A percentile compares a stretch with the other conserved stretches of the same genome.
Conservation (phyloP, 1,284 basidiomycete species). For the Somion occarium region DNA sequence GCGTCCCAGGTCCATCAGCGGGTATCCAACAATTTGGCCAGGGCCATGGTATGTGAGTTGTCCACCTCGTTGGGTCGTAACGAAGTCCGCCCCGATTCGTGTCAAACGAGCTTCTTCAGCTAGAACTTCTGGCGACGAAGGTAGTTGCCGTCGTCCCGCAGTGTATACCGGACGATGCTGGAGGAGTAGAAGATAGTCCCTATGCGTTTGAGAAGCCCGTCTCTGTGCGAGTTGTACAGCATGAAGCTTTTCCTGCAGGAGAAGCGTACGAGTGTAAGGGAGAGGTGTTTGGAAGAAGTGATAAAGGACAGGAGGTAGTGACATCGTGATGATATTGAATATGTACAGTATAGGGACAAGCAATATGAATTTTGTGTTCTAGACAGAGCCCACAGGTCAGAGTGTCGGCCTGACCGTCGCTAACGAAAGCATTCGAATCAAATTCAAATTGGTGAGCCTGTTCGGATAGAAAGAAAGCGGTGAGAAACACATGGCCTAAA, state of each 20-base stretch:
- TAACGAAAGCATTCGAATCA: not conserved
- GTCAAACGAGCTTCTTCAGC: conserved; percentile 67
- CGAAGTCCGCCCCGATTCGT: conserved; percentile 83
- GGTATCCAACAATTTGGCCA: conserved; percentile 96
- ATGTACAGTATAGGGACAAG: too few relatives aligned
- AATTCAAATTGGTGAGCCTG: not conserved
- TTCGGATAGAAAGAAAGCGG: not conserved
- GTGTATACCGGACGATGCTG: conserved; percentile 96
- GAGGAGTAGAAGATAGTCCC: conserved; percentile 67
- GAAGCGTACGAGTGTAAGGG: conserved; percentile 66
- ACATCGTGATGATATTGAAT: too few relatives aligned
- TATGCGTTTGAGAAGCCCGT: conserved; percentile 37
- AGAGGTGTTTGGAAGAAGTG: conserved; percentile 73
- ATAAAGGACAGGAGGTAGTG: conserved; percentile 65
- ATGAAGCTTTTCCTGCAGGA: conserved; percentile 69
- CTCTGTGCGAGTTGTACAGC: conserved; percentile 54
- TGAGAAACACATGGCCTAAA: not conserved
- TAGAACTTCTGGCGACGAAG: conserved; percentile 50
- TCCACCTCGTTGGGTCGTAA: conserved; percentile 81
- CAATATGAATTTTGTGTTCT: too few relatives aligned
- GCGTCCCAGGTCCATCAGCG: conserved; percentile 77
- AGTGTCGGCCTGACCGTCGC: too few relatives aligned
- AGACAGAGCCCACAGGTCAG: too few relatives aligned
- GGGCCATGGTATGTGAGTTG: conserved; percentile 98
- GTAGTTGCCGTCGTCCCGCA: conserved; percentile 74